These are phyloP conservation scores for Margaritispora aquatica DNA, from an alignment of 495 filamentous ascomycete genomes.

Conservation along the genomic window DNA sequence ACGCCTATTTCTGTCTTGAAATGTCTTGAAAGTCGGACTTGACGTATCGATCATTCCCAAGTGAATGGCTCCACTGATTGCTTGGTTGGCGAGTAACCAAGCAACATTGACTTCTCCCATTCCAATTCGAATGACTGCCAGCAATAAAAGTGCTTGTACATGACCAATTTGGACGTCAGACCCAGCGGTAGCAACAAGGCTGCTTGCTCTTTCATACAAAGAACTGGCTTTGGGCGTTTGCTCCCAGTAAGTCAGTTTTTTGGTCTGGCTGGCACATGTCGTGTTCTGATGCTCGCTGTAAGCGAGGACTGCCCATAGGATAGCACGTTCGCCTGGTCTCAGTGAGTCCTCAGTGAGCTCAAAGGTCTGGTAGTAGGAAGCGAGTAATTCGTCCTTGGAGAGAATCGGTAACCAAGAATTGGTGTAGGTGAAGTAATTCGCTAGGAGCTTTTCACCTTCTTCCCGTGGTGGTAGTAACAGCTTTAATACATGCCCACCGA, in stretches of 20 bases:
- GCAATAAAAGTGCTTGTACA: neutral
- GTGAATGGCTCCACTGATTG: neutral
- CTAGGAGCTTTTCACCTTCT: neutral
- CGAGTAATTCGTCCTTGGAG: neutral
- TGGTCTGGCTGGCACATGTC: neutral
- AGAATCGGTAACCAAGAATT: slow-evolving; percentile 1
- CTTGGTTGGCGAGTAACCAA: neutral
- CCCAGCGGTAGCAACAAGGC: neutral
- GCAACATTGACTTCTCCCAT: neutral
- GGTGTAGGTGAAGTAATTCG: neutral
- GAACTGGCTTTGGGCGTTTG: neutral
- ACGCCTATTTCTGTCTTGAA: neutral
- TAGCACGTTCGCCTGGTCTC: neutral
- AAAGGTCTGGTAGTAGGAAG: neutral
- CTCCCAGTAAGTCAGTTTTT: neutral
- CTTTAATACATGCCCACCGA: neutral
- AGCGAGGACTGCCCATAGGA: slow-evolving; percentile 1
- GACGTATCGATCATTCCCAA: neutral
- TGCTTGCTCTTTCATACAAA: neutral
- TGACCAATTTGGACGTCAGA: neutral
- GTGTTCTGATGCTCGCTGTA: neutral
- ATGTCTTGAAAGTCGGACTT: neutral
- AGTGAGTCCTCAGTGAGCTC: neutral
- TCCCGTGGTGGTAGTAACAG: neutral
- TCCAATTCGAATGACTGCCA: neutral